These are phyloP conservation scores for Asterella californica DNA, from an alignment of 225 moss, liverwort and hornwort species.

Conservation along the genomic window DNA sequence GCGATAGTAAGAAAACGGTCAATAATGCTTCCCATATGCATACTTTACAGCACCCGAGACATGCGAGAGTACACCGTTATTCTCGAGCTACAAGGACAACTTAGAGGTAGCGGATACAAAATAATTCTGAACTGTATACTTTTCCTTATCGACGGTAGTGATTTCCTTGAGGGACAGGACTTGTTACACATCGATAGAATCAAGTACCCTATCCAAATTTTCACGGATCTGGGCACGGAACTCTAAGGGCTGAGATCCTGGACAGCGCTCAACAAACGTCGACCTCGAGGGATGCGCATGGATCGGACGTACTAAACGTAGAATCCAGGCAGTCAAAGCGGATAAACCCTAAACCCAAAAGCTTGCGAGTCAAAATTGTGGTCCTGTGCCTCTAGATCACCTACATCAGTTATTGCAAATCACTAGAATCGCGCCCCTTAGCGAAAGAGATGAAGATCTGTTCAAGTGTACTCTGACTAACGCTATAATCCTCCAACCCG, in stretches of 20 bases:
- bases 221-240: neutral
- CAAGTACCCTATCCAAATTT: neutral
- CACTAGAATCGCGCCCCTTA: conserved; percentile 46
- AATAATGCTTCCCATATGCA: too few species aligned
- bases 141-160: neutral
- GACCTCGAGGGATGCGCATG: neutral
- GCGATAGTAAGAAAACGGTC: too few species aligned
- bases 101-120: too few species aligned
- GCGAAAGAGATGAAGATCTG: conserved; percentile 90
- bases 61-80: too few species aligned
- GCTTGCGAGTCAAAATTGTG: conserved; percentile 4
- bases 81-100: neutral
- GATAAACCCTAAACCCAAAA: too few species aligned
- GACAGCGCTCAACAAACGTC: neutral
- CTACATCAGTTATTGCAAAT: neutral
- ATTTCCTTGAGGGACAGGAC: neutral
- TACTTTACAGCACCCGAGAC: too few species aligned
- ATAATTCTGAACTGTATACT: too few species aligned
- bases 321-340: neutral
- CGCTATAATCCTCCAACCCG: conserved; percentile 82
- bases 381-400: neutral
- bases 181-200: conserved; percentile 1
- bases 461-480: conserved; percentile 89
- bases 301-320: neutral
- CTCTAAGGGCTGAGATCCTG: neutral